Conservation (phyloP, 1,139 yeast species). For the Saccharomyces uvarum region DNA sequence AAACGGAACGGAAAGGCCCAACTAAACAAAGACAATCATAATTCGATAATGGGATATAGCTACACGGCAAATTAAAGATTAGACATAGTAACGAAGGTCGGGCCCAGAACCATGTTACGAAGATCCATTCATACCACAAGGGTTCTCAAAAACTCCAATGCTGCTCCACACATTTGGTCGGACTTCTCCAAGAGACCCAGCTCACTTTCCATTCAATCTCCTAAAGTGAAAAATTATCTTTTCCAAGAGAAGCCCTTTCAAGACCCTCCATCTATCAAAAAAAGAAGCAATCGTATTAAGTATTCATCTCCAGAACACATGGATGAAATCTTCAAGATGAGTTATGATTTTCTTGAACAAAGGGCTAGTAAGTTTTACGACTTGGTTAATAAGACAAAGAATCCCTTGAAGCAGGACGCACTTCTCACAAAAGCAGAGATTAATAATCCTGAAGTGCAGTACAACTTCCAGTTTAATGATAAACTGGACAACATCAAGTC, state of each 20-base stretch:
- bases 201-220: constrained; percentile 18
- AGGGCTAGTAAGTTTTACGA: constrained; percentile 33
- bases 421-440: constrained; percentile 50
- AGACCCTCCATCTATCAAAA: constrained; percentile 41
- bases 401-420: constrained; percentile 20
- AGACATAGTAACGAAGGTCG: neutral
- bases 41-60: neutral
- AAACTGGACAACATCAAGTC: constrained; percentile 35
- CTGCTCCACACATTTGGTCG: constrained; percentile 14
- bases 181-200: constrained; percentile 20
- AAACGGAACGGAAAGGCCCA: neutral
- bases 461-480: constrained; percentile 45
- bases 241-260: constrained; percentile 5
- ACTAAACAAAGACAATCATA: neutral
- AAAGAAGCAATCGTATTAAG: constrained; percentile 38
- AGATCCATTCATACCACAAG: constrained; percentile 13
- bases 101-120: constrained; percentile 9
- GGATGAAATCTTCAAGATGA: constrained; percentile 63
- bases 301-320: constrained; percentile 65
- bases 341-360: constrained; percentile 52
- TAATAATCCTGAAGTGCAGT: constrained; percentile 75
- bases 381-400: constrained; percentile 21
- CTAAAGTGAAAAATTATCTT: constrained; percentile 15
- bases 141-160: neutral
- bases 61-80: neutral